Percentiles rank a stretch among this genome's conserved stretches.
phyloP scores from a whole-genome alignment of 225 moss, liverwort and hornwort genomes.

The Marchantia polymorpha region DNA sequence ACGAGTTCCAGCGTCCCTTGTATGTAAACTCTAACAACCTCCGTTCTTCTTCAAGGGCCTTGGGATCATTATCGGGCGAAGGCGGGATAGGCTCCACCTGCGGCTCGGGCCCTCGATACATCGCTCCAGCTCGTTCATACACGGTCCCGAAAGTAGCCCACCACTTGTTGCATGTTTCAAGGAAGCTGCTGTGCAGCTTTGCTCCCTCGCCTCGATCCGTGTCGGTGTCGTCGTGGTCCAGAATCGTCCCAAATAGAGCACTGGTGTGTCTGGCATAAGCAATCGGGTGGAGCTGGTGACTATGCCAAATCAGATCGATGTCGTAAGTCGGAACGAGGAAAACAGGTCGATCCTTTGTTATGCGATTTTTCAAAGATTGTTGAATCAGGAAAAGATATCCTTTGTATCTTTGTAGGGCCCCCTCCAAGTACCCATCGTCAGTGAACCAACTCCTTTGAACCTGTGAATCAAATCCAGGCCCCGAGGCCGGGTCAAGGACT shows the following conservation, averaged over 20 bases:
- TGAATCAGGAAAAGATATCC: constrained; percentile 43
- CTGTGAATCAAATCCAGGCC: constrained; percentile 11
- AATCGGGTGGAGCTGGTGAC: constrained; percentile 43
- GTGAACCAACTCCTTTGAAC: constrained; percentile 39
- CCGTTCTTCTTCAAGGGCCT: neutral
- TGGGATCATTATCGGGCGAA: constrained; percentile 4
- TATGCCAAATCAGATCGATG: constrained; percentile 52
- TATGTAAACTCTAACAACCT: neutral
- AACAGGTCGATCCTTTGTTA: neutral
- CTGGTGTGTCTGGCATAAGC: constrained; percentile 40
- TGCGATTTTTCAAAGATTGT: neutral
- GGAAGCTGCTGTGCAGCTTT: constrained; percentile 69
- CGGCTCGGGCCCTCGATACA: constrained; percentile 68
- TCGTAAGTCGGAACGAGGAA: constrained; percentile 56
- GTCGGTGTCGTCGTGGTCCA: constrained; percentile 66
- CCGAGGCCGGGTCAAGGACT: too few relatives aligned
- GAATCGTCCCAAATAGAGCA: constrained; percentile 19
- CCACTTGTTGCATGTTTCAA: constrained; percentile 68
- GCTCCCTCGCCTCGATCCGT: constrained; percentile 55
- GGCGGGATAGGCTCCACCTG: constrained; percentile 40
- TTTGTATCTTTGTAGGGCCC: constrained; percentile 35
- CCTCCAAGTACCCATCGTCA: constrained; percentile 30
- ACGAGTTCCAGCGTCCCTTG: neutral
- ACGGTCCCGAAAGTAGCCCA: constrained; percentile 58
- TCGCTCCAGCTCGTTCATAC: constrained; percentile 69